Percentiles rank a stretch among this genome's conserved stretches.
Conservation (phyloP, 192 early-diverging fungal species). For the Backusella australiensis region DNA sequence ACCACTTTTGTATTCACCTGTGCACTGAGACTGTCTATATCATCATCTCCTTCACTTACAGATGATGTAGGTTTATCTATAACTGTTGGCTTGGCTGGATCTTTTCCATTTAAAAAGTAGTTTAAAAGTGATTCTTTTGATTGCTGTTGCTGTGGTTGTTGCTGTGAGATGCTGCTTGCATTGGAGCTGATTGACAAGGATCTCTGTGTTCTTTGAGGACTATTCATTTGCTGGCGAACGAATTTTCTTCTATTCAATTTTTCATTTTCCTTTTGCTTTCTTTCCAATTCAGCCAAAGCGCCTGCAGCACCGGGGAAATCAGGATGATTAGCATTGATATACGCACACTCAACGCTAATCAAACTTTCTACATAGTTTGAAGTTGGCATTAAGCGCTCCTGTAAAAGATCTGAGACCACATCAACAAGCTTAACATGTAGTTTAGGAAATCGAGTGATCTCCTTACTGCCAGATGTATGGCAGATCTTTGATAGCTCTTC, state of each 20-base stretch:
- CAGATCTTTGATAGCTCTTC: constrained; percentile 77
- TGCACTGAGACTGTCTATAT: constrained; percentile 29
- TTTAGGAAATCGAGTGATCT: constrained; percentile 68
- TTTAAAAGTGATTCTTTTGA: constrained; percentile 47
- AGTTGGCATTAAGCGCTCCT: constrained; percentile 67
- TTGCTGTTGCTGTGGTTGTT: constrained; percentile 14
- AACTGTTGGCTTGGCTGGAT: constrained; percentile 30
- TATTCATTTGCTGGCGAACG: constrained; percentile 9
- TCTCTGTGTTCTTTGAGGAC: background rate
- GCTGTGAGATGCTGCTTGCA: constrained; percentile 11
- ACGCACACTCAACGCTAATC: constrained; percentile 72
- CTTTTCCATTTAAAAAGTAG: constrained; percentile 41
- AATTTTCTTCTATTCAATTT: constrained; percentile 3
- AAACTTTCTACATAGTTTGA: constrained; percentile 69
- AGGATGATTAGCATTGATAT: constrained; percentile 81
- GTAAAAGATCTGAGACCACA: constrained; percentile 68
- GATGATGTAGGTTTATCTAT: constrained; percentile 16
- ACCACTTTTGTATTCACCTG: background rate
- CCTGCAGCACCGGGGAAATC: constrained; percentile 74
- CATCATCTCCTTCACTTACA: constrained; percentile 39
- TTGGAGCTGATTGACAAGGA: constrained; percentile 22
- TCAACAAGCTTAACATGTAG: constrained; percentile 68
- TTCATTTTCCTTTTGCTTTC: constrained; percentile 2
- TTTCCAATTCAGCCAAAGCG: constrained; percentile 67
- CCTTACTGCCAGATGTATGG: constrained; percentile 66